Base-by-base conservation (phyloP, 2,329 filamentous ascomycete species). In the Fusarium cicatricum region DNA sequence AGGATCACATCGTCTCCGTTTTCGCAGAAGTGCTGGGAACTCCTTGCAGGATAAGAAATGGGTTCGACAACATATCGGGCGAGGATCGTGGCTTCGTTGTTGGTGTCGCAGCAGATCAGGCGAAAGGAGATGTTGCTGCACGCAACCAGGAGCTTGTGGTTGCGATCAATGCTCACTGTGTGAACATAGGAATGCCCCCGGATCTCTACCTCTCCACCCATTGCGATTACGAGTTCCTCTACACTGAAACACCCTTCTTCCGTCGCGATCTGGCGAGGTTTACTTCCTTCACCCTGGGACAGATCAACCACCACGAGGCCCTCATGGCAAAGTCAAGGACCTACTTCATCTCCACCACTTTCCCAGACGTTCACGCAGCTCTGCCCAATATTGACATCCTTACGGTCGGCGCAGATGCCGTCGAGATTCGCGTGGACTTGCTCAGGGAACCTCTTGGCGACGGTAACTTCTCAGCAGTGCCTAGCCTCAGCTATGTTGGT, bases 161-260 rank as follows among this genome's bases (percentile, higher is more conserved):
- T 41, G 78, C 88, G 52, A 89, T 95, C 71, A 90, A 93, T 71
- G 87, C 90, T 19, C 90, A 94, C 72, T 91, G 88, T 70, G 85
- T 92, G 59, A 86, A 88, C 66, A 80, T 86, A 50, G 86, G 86
- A 26, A 90, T 88, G 78, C 85, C 86, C 15, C 86, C 88, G n/a
- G 86, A 91, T 63, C 72, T 83, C 33, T 73, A 80, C 39, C 81
- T 92, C 19, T 91, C 88, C 14, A 78, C 84, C 21, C 75, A 83
- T 52, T 93, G 90, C 76, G 90, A 95, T 75, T 95, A 94, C 75
- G 91, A 96, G 72, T 95, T 94, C 65, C 81, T 96, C 16, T 96
- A 95, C 76, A 90, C 89, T 4, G 84, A 87, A 59, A 81, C 82
- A 9, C 84, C 88, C 1, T 91, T 90, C 71, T 87, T 89, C 58